These are phyloP conservation scores for Fusarium sp. DNA, from an alignment of 2,329 filamentous ascomycete species.

Conservation along the genomic window DNA sequence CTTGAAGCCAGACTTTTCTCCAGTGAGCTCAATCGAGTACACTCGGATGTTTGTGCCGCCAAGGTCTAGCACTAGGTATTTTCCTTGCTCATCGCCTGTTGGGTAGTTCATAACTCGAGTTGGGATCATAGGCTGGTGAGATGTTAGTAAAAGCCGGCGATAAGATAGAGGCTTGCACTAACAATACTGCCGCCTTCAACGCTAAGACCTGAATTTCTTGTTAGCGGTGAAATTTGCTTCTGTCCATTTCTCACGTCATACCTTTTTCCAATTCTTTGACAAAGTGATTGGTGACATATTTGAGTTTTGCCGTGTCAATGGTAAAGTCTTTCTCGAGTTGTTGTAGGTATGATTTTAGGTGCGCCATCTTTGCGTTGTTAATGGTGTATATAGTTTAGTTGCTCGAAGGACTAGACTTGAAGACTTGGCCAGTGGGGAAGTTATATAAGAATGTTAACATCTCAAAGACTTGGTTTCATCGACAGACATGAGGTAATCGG, in stretches of 20 bases:
- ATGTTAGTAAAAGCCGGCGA: background rate
- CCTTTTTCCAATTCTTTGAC: slow-evolving; percentile 14
- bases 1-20: background rate
- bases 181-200: slow-evolving; percentile 4
- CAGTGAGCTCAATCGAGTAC: background rate
- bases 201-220: background rate
- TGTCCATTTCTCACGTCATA: fast-evolving
- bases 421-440: background rate
- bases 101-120: slow-evolving; percentile 25
- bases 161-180: background rate
- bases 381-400: background rate
- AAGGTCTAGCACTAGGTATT: slow-evolving; percentile 1
- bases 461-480: background rate
- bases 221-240: background rate
- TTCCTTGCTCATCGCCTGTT: slow-evolving; percentile 7
- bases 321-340: slow-evolving; percentile 11
- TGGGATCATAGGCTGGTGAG: slow-evolving; percentile 13
- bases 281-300: slow-evolving; percentile 15
- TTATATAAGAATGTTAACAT: background rate
- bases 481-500: background rate
- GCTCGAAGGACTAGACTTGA: background rate
- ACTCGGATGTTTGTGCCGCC: slow-evolving; percentile 20
- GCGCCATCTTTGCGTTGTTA: background rate
- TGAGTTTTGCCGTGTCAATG: slow-evolving; percentile 15
- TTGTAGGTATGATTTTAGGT: background rate